Evolutionary conservation across 2,329 filamentous ascomycete genomes (phyloP).

Genomic region (Ophiostoma piceae): DNA sequence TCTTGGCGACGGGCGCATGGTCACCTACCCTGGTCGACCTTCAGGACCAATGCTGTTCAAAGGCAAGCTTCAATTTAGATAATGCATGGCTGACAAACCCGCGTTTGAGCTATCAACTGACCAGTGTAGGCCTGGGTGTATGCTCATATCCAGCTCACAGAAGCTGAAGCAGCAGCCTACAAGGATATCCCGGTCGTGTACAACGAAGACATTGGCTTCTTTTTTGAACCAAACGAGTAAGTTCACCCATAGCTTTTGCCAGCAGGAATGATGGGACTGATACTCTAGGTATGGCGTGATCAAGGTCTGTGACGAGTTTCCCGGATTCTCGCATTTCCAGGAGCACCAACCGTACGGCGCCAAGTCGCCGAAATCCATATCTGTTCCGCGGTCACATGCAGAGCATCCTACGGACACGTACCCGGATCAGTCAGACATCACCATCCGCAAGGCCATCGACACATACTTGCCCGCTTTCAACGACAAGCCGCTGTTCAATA

Average conservation of each 20-base stretch:
- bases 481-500: slow-evolving; percentile 14
- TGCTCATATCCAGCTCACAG: slow-evolving; percentile 12
- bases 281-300: slow-evolving; percentile 5
- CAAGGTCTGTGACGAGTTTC: slow-evolving; percentile 16
- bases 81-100: neutral
- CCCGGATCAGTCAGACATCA: slow-evolving; percentile 13
- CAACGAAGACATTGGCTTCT: slow-evolving; percentile 14
- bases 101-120: neutral
- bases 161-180: neutral
- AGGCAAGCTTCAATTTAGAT: neutral
- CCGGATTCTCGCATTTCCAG: slow-evolving; percentile 8
- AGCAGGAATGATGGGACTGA: neutral
- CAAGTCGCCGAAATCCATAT: neutral
- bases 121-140: neutral
- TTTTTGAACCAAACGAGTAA: slow-evolving; percentile 14
- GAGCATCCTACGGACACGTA: slow-evolving; percentile 12
- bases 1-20: slow-evolving; percentile 7
- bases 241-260: neutral
- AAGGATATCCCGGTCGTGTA: slow-evolving; percentile 10
- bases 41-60: slow-evolving; percentile 12
- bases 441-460: neutral
- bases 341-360: slow-evolving; percentile 9
- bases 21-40: slow-evolving; percentile 7
- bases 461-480: neutral
- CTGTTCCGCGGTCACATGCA: slow-evolving; percentile 12